Base-by-base conservation (phyloP, 2,329 filamentous ascomycete genomes). In the Thyridium curvatum region DNA sequence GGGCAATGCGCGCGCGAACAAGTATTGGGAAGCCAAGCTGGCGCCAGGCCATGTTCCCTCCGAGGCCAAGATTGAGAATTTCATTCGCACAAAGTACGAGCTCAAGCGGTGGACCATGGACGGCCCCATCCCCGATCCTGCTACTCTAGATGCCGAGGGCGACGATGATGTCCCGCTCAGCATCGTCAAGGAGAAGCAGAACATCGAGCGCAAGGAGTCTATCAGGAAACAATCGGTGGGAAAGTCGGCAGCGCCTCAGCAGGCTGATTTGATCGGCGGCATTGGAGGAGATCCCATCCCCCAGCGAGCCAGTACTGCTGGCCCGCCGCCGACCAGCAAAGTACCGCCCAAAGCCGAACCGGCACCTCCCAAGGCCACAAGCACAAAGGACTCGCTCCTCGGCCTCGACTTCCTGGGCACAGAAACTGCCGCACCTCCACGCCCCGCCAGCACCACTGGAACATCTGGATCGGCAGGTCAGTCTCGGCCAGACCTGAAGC, bases 81-180 rank as follows among this genome's bases (percentile, higher is more conserved):
- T 98, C 58, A 97, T 98, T 54, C 82, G 93, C 50, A 98, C 94
- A 41, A 98, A 98, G 65, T 98, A 98, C 64, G 93, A 98, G 62
- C 85, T 93, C 39, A 97, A 95, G 77, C 77, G 94, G 67, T 98
- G 93, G 93, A 85, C 89, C n/a, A 97, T 97, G 90, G 93, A 98
- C 44, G 93, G 93, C 2, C 82, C 81, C 5, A 91, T 94, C 58
- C 94, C 94, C 5, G 89, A 97, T 58, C 93, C 94, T n/a, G 75
- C 86, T 3, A 86, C 85, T 2, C 66, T 98, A 37, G 88, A 94
- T 58, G 79, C 69, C 12, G 86, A 88, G 13, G 89, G 81, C 39
- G 91, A 96, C 53, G 89, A 95, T 50, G 89, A 97, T 60, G 80
- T 84, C 13, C 72, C 73, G 4, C 56, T 75, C 45, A 79, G 72